phyloP scores from a whole-genome alignment of 2,329 filamentous ascomycete genomes.

The Hypocrella siamensis region DNA sequence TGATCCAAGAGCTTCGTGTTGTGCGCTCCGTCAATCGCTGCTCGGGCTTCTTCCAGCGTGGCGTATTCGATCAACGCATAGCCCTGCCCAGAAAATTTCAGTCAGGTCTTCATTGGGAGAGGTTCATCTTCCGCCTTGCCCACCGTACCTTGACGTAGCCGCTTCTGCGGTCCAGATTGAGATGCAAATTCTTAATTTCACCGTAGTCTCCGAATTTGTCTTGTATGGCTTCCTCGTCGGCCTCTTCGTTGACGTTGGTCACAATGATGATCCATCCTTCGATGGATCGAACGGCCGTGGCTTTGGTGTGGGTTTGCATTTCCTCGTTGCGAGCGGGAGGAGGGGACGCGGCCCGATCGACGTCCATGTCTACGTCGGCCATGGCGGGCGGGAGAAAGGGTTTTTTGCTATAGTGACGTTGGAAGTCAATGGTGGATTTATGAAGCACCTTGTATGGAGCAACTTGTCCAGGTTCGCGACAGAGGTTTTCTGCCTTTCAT shows the following conservation, averaged over 20 bases:
- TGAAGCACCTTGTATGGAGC: too few relatives aligned
- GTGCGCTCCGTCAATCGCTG: slow-evolving; percentile 70
- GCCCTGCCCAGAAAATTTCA: slow-evolving; percentile 34
- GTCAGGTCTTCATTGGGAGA: neutral
- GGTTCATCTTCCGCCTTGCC: neutral
- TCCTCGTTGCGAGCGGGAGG: slow-evolving; percentile 35
- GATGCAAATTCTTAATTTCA: slow-evolving; percentile 74
- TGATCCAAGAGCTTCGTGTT: slow-evolving; percentile 66
- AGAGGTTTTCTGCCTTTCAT: too few relatives aligned
- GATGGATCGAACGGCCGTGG: slow-evolving; percentile 70
- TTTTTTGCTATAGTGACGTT: neutral
- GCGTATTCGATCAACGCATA: slow-evolving; percentile 77
- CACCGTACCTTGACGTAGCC: slow-evolving; percentile 75
- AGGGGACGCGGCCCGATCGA: slow-evolving; percentile 26
- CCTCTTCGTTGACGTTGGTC: slow-evolving; percentile 78
- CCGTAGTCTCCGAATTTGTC: slow-evolving; percentile 74
- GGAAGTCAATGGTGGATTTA: neutral
- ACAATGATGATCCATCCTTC: slow-evolving; percentile 83
- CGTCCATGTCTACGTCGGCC: slow-evolving; percentile 44
- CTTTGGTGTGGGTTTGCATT: slow-evolving; percentile 58
- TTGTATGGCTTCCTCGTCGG: slow-evolving; percentile 67
- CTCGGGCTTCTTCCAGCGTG: slow-evolving; percentile 61
- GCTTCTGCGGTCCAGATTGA: slow-evolving; percentile 68
- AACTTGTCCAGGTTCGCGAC: too few relatives aligned
- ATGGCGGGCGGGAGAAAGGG: too few relatives aligned